Conservation (phyloP, 768 basidiomycete species). For the Rhodosporidiobolus sp. region DNA sequence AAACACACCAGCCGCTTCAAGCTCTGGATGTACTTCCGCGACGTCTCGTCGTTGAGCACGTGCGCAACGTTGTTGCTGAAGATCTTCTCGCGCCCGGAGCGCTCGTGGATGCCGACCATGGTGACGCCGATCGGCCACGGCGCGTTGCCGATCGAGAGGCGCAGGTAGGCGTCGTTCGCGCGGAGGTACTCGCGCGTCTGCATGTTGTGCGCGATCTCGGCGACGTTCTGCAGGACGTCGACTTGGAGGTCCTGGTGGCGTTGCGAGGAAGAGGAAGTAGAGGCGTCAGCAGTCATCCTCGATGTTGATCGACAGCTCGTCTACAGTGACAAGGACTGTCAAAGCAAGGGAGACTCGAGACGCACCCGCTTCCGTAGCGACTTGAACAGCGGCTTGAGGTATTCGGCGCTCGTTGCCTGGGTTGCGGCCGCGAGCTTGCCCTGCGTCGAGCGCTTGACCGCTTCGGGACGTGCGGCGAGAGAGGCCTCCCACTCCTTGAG, state of each 20-base stretch:
- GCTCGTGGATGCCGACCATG: conserved; percentile 98
- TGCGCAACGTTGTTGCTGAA: conserved; percentile 96
- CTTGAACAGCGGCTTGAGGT: conserved; percentile 95
- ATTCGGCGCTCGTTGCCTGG: conserved; percentile 91
- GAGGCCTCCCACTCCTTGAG: conserved; percentile 96
- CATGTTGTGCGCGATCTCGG: conserved; percentile 94
- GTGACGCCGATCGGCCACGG: conserved; percentile 99
- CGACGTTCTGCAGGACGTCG: conserved; percentile 76
- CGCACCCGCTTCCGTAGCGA: conserved; percentile 77
- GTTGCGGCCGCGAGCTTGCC: conserved; percentile 93
- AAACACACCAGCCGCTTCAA: conserved; percentile 85
- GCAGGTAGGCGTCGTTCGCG: conserved; percentile 95
- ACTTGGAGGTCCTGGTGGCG: conserved; percentile 63
- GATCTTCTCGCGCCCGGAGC: conserved; percentile 96
- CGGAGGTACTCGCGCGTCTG: conserved; percentile 91
- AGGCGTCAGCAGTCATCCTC: no score
- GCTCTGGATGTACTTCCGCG: conserved; percentile 97
- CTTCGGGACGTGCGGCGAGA: conserved; percentile 87
- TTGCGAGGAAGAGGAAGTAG: background rate
- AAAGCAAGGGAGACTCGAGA: conserved; percentile 26
- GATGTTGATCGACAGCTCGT: no score
- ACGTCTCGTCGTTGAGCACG: conserved; percentile 97
- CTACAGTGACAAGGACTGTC: background rate
- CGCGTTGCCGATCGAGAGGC: conserved; percentile 94
- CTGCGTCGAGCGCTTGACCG: conserved; percentile 79